Evolutionary conservation across 495 filamentous ascomycete genomes (phyloP).

Genomic region (Diplogelasinospora grovesii): DNA sequence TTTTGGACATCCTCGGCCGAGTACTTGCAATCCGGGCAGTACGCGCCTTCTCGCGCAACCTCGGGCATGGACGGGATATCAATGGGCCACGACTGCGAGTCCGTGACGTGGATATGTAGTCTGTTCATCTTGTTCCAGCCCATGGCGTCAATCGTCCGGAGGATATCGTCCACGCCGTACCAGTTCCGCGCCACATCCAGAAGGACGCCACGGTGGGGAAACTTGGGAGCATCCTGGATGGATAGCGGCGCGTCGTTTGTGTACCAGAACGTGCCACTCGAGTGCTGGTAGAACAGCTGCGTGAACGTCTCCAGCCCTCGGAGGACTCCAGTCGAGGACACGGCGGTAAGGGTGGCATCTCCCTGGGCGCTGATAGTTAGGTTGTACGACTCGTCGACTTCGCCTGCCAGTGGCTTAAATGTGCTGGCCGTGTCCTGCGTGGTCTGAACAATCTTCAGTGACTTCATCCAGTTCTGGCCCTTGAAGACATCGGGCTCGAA

Average conservation of each 20-base stretch:
- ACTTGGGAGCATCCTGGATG: conserved; percentile 61
- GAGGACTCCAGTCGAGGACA: conserved; percentile 58
- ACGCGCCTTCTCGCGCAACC: conserved; percentile 63
- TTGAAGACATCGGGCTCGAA: conserved; percentile 52
- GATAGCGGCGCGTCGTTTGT: conserved; percentile 57
- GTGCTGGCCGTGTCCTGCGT: conserved; percentile 43
- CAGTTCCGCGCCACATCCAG: conserved; percentile 65
- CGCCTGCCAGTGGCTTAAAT: conserved; percentile 52
- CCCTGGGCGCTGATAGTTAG: conserved; percentile 50
- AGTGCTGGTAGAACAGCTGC: conserved; percentile 70
- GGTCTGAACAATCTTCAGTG: conserved; percentile 54
- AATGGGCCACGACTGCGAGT: conserved; percentile 79
- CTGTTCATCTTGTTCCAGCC: conserved; percentile 73
- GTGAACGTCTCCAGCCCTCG: conserved; percentile 63
- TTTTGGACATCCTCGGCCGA: conserved; percentile 52
- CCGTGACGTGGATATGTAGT: conserved; percentile 71
- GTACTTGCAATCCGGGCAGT: conserved; percentile 54
- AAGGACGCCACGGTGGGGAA: conserved; percentile 66
- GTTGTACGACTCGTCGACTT: conserved; percentile 68
- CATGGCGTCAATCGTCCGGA: conserved; percentile 64
- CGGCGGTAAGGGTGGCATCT: conserved; percentile 51
- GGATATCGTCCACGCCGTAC: conserved; percentile 55
- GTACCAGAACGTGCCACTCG: conserved; percentile 49
- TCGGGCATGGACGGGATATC: conserved; percentile 66
- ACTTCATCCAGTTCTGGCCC: conserved; percentile 44